Evolutionary conservation across 139 green algal genomes (phyloP).

Genomic region (Closterium sp.): DNA sequence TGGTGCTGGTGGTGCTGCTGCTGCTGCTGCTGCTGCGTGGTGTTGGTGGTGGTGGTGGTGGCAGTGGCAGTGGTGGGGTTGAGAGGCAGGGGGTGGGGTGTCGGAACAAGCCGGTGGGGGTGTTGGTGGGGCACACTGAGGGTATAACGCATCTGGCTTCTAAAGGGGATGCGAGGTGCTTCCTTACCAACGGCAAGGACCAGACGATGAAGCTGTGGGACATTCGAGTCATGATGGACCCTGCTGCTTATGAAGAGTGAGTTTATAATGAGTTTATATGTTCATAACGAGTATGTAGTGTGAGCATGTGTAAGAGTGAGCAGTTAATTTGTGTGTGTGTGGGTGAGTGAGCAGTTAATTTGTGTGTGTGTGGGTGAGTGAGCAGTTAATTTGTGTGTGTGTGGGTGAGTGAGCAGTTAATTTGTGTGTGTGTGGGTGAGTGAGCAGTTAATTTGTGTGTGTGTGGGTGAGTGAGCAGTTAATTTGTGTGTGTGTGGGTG

Average conservation of each 20-base stretch:
- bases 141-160: constrained; percentile 84
- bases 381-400: no score
- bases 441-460: no score
- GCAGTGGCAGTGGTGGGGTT: neutral
- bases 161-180: constrained; percentile 64
- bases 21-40: neutral
- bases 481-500: no score
- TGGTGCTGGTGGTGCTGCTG: neutral
- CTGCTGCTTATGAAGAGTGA: neutral
- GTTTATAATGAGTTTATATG: neutral
- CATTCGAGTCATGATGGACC: constrained; percentile 59
- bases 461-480: no score
- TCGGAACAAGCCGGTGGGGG: constrained; percentile 58
- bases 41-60: neutral
- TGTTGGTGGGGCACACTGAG: constrained; percentile 88
- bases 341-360: no score
- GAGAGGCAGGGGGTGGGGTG: neutral
- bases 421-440: no score
- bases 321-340: no score
- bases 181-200: constrained; percentile 94
- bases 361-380: no score
- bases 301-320: no score
- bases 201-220: constrained; percentile 95
- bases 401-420: constrained; percentile 42
- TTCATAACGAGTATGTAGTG: no score